Base-by-base conservation (phyloP, 768 basidiomycete species). In the Mycena vulgaris region DNA sequence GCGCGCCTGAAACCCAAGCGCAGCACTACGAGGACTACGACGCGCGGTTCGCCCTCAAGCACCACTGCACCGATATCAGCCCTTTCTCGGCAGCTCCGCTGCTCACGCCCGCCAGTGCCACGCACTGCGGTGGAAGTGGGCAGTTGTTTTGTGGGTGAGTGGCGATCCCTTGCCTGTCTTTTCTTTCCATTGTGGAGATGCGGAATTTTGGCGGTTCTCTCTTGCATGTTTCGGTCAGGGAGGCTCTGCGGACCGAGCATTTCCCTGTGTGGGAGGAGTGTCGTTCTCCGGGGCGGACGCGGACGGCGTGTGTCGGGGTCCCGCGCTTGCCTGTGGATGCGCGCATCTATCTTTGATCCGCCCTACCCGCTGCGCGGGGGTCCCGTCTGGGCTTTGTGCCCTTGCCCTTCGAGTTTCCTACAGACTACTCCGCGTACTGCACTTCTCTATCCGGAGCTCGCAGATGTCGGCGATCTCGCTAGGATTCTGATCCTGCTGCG, bases 371-470 rank as follows among this genome's bases (percentile, higher is more conserved):
- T 49, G 47, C 23, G 45, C 31, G n/a, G 45, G 47, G 21, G 47
- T 61, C 47, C 59, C 30, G 47, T 61, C 59, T 61, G 47, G 59
- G 47, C 45, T 61, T 61, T 49, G 13, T 35, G 59, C 47, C n/a
- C n/a, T 49, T 48, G 33, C 27, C 47, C 57, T 59, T 61, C 47
- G 30, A 35, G 45, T 37, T 61, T 61, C 3, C 5, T 49, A 31
- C 47, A 33, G 45, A 1, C 3, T 49, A 31, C 59, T 48, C 59
- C 47, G 45, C 47, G 5, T 33, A 25, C 47, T 48, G 45, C 25
- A 25, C 25, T 48, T 49, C 31, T 49, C n/a, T 21, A 49, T 35
- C 7, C 49, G n/a, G 47, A 49, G 45, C 59, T 61, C 33, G 33
- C 59, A 49, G 45, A 49, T 49, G n/a, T 61, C 47, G 47, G 47